Evolutionary conservation across 495 filamentous ascomycete species (phyloP).

Genomic region (Annulohypoxylon bovei): DNA sequence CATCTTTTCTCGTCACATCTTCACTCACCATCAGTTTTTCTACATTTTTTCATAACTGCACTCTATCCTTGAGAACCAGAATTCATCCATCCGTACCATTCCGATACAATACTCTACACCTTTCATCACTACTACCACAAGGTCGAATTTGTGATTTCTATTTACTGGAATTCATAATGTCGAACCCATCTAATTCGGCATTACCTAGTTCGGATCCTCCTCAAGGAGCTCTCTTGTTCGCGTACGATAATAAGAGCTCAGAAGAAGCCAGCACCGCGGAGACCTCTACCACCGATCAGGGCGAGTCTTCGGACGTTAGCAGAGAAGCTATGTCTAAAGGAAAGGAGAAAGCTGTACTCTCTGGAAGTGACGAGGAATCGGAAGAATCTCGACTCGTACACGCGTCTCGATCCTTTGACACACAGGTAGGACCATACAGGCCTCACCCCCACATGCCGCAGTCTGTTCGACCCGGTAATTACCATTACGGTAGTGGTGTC

Average conservation of each 20-base stretch:
- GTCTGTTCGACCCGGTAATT: background rate
- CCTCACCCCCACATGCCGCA: background rate
- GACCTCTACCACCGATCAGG: background rate
- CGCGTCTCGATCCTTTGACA: constrained; percentile 3
- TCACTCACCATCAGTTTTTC: no score
- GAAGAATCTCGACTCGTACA: constrained; percentile 3
- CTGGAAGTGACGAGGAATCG: constrained; percentile 2
- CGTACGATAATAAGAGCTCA: background rate
- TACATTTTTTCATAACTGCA: no score
- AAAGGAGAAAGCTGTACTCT: background rate
- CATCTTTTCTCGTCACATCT: background rate
- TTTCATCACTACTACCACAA: no score
- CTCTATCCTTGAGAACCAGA: no score
- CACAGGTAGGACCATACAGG: background rate
- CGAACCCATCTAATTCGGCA: background rate
- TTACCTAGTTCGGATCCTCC: background rate
- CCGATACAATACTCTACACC: no score
- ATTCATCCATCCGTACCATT: no score
- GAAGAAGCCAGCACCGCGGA: background rate
- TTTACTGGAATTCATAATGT: background rate
- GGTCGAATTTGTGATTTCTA: no score
- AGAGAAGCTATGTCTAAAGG: background rate
- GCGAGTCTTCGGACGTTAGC: background rate
- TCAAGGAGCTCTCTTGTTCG: background rate
- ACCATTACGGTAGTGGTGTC: background rate